Evolutionary conservation across 108 stramenopile genomes (phyloP).

Genomic region (Nitzschia sp.): DNA sequence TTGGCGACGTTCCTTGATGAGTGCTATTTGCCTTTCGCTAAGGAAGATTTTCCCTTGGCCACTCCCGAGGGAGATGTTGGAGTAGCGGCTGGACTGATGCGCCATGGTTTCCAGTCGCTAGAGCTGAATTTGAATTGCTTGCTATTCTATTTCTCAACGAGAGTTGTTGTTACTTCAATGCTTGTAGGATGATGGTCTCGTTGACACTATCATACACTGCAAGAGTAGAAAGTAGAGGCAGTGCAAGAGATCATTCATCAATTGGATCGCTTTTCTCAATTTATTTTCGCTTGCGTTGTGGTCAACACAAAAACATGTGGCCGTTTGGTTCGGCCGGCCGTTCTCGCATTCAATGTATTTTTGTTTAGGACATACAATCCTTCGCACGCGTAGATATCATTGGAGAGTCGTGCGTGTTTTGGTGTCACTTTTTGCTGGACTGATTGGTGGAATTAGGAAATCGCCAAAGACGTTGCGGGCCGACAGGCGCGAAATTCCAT

Average conservation of each 20-base stretch:
- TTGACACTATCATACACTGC: background rate
- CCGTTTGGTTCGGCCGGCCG: constrained; percentile 25
- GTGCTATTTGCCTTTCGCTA: constrained; percentile 17
- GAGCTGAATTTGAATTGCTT: background rate
- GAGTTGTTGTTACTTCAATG: background rate
- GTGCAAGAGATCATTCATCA: background rate
- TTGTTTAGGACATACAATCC: background rate
- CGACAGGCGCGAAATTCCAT: background rate
- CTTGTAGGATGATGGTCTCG: background rate
- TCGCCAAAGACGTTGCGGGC: constrained; percentile 6
- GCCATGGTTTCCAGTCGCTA: constrained; percentile 1
- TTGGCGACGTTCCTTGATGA: constrained; percentile 5
- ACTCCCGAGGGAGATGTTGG: constrained; percentile 21
- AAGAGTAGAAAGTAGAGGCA: background rate
- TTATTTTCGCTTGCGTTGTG: background rate
- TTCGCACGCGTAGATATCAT: background rate
- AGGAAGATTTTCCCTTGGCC: constrained; percentile 15
- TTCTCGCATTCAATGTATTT: background rate
- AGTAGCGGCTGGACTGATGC: constrained; percentile 5
- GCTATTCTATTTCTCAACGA: too few species aligned
- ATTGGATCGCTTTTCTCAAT: background rate
- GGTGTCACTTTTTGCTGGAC: too few species aligned
- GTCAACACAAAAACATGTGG: constrained; percentile 3
- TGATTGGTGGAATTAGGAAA: background rate
- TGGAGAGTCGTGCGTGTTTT: background rate